Percentiles rank a stretch among this genome's conserved stretches.
phyloP scores from a whole-genome alignment of 371 early-diverging fungal species.

The Zopfochytrium polystomum region DNA sequence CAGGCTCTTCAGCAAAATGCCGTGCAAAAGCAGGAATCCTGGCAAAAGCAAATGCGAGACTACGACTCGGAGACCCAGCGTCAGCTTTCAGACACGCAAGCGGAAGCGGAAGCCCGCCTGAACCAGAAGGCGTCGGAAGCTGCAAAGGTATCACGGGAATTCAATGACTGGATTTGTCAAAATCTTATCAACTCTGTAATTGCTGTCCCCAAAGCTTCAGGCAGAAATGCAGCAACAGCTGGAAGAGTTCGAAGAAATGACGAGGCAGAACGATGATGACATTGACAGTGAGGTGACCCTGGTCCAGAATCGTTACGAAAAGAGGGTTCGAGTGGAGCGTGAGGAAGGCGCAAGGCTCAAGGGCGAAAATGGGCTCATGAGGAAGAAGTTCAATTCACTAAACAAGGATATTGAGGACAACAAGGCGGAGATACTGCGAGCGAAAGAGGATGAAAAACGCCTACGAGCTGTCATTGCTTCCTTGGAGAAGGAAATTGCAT shows the following conservation, averaged over 20 bases:
- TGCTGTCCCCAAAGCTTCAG: slow-evolving; percentile 33
- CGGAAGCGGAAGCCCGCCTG: slow-evolving; percentile 41
- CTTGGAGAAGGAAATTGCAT: slow-evolving; percentile 53
- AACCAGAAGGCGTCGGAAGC: slow-evolving; percentile 43
- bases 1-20: slow-evolving; percentile 41
- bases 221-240: slow-evolving; percentile 37
- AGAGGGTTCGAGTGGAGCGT: slow-evolving; percentile 44
- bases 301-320: slow-evolving; percentile 44
- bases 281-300: slow-evolving; percentile 48
- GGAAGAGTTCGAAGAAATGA: slow-evolving; percentile 49
- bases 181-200: not conserved
- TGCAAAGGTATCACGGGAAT: slow-evolving; percentile 26
- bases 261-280: slow-evolving; percentile 45
- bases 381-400: slow-evolving; percentile 60
- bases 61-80: slow-evolving; percentile 33
- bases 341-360: slow-evolving; percentile 55
- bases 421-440: slow-evolving; percentile 47
- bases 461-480: slow-evolving; percentile 46
- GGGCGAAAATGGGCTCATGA: slow-evolving; percentile 61
- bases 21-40: slow-evolving; percentile 35
- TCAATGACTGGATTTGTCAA: not conserved
- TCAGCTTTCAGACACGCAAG: slow-evolving; percentile 38
- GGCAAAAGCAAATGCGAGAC: slow-evolving; percentile 47
- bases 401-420: slow-evolving; percentile 59
- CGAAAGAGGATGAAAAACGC: slow-evolving; percentile 50